phyloP scores from a whole-genome alignment of 345 rosid genomes.

The Luvunga scandens region DNA sequence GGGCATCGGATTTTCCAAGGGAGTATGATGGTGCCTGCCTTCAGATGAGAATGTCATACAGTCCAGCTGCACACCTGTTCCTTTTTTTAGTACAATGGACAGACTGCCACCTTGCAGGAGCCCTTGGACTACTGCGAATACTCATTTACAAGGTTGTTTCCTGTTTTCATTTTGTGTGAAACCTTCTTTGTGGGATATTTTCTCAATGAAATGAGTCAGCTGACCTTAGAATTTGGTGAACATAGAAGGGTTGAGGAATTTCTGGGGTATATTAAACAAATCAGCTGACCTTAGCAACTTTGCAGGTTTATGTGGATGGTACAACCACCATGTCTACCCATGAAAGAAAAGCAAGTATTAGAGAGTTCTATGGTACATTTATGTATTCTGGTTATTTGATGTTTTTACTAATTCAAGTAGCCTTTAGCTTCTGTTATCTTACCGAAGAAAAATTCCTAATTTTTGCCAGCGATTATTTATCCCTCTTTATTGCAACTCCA shows the following conservation, averaged over 20 bases:
- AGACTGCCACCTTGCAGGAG: conserved; percentile 64
- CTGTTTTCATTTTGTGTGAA: not conserved
- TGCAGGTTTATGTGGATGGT: conserved; percentile 70
- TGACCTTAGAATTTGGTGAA: not conserved
- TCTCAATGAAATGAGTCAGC: not conserved
- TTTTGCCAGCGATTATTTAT: conserved; percentile 53
- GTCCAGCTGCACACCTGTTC: conserved; percentile 68
- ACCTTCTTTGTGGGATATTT: not conserved
- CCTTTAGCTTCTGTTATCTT: not conserved
- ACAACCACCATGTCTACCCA: conserved; percentile 58
- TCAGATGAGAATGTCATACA: conserved; percentile 75
- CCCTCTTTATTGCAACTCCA: conserved; percentile 64
- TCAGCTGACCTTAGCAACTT: not conserved
- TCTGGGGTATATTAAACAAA: not conserved
- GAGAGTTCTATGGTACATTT: conserved; percentile 65
- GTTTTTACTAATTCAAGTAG: not conserved
- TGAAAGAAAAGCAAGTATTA: conserved; percentile 56
- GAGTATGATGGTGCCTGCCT: conserved; percentile 69
- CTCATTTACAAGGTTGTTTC: conserved; percentile 56
- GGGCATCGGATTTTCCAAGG: conserved; percentile 64
- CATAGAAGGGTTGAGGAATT: not conserved
- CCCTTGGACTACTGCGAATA: conserved; percentile 62
- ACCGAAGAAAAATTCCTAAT: conserved; percentile 9
- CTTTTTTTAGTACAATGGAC: conserved; percentile 73
- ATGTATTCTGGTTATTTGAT: not conserved